phyloP scores from a whole-genome alignment of 805 yeast species.

The Yamadazyma akitaensis region DNA sequence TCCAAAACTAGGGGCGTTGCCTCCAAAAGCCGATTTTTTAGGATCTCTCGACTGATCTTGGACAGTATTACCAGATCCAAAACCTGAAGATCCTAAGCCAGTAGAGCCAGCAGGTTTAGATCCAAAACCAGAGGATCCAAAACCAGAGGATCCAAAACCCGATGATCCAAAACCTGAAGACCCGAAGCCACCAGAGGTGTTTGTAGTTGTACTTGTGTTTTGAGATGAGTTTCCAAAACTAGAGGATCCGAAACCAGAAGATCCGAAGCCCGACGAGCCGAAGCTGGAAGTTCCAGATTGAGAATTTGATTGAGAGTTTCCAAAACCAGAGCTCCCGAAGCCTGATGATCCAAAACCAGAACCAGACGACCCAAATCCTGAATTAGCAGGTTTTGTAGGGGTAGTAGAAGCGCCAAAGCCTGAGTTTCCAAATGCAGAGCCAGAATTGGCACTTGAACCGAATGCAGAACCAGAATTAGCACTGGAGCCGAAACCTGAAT shows the following conservation, averaged over 20 bases:
- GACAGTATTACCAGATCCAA: constrained; percentile 3
- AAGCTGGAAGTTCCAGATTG: constrained; percentile 14
- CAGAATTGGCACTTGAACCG: constrained; percentile 16
- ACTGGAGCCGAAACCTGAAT: not conserved
- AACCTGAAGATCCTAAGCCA: constrained; percentile 10
- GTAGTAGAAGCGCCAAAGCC: constrained; percentile 8
- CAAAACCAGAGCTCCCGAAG: constrained; percentile 9
- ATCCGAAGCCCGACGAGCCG: constrained; percentile 6
- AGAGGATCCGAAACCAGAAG: constrained; percentile 3
- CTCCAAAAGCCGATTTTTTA: constrained; percentile 7
- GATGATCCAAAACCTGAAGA: constrained; percentile 12
- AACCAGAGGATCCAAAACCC: constrained; percentile 12
- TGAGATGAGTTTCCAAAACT: constrained; percentile 1
- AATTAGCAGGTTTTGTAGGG: constrained; percentile 13
- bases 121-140: constrained; percentile 13
- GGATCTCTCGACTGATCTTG: constrained; percentile 1
- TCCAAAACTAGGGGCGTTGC: constrained; percentile 3
- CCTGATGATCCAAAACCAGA: constrained; percentile 15
- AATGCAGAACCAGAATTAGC: constrained; percentile 6
- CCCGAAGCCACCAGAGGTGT: constrained; percentile 7
- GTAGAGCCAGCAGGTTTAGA: not conserved
- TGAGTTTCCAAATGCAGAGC: constrained; percentile 10
- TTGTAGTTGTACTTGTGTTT: not conserved
- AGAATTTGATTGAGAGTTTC: not conserved
- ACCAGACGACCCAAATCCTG: constrained; percentile 11